Evolutionary conservation across 345 rosid species (phyloP).

Genomic region (Anacardium occidentale): DNA sequence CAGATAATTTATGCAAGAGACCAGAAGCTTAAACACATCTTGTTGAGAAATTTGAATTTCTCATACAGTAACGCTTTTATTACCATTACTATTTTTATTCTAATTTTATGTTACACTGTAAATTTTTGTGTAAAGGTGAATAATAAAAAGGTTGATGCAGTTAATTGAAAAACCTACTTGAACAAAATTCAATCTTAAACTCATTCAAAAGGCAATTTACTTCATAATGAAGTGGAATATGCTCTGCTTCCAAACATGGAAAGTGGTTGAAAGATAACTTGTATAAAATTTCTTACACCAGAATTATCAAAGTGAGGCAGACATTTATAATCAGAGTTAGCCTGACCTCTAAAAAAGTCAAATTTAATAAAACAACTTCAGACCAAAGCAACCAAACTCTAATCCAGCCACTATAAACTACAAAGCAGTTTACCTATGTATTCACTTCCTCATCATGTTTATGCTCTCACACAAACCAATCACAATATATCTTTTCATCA

Average conservation of each 20-base stretch:
- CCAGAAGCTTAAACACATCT: not conserved
- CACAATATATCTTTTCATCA: not conserved
- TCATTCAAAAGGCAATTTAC: slow-evolving; percentile 1
- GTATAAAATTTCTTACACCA: not conserved
- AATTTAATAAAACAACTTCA: slow-evolving; percentile 1
- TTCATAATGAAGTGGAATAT: not conserved
- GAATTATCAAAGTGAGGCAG: too few relatives aligned
- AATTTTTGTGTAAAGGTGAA: not conserved
- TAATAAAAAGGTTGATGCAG: not conserved
- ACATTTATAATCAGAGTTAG: not conserved
- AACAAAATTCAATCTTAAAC: slow-evolving; percentile 3
- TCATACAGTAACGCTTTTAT: too few relatives aligned
- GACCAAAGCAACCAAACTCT: not conserved
- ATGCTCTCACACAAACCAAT: not conserved
- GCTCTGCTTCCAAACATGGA: not conserved
- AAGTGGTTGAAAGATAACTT: not conserved
- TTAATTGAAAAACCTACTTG: not conserved
- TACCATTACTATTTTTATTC: too few relatives aligned
- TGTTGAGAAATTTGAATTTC: too few relatives aligned
- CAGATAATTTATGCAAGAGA: not conserved
- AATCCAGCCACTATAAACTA: slow-evolving; percentile 1
- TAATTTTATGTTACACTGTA: too few relatives aligned
- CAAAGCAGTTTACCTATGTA: slow-evolving; percentile 2
- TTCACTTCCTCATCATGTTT: not conserved
- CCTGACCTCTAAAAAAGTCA: not conserved